Evolutionary conservation across 148 eudicot species (phyloP).

Genomic region (Arctostaphylos glauca): DNA sequence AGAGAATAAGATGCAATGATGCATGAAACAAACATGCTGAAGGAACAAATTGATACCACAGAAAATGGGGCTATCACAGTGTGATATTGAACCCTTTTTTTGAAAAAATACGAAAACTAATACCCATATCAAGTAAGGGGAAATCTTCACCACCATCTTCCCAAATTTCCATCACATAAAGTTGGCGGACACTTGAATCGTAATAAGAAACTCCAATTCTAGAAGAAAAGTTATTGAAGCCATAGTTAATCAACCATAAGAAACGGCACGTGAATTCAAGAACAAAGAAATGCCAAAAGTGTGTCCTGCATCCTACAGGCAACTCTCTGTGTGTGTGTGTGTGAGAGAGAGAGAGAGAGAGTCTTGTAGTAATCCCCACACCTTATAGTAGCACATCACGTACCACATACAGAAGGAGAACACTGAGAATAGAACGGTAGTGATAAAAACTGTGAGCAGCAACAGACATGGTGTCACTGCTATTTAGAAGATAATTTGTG

Average conservation of each 20-base stretch:
- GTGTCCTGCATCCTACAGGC: neutral
- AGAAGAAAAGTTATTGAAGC: slow-evolving; percentile 14
- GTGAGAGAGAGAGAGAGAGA: neutral
- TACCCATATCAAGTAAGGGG: slow-evolving; percentile 85
- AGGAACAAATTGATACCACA: neutral
- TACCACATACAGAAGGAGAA: neutral
- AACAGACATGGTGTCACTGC: neutral
- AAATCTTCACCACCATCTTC: slow-evolving; percentile 72
- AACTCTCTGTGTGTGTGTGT: neutral
- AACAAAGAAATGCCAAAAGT: neutral
- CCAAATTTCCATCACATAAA: slow-evolving; percentile 86
- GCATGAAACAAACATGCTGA: neutral
- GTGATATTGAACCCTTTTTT: slow-evolving; percentile 3
- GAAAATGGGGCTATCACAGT: slow-evolving; percentile 1
- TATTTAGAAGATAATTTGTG: slow-evolving; percentile 4
- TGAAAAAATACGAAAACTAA: slow-evolving; percentile 6
- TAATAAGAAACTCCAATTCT: slow-evolving; percentile 92
- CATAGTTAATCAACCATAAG: neutral
- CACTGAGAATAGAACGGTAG: neutral
- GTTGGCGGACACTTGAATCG: slow-evolving; percentile 72
- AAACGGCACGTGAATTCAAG: neutral
- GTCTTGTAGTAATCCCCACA: neutral
- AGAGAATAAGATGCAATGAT: slow-evolving; percentile 10
- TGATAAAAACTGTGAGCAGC: neutral
- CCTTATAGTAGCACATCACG: neutral